Percentiles rank a stretch among this genome's conserved stretches.
Conservation (phyloP, 495 filamentous ascomycete genomes). For the Daldinia grandis region DNA sequence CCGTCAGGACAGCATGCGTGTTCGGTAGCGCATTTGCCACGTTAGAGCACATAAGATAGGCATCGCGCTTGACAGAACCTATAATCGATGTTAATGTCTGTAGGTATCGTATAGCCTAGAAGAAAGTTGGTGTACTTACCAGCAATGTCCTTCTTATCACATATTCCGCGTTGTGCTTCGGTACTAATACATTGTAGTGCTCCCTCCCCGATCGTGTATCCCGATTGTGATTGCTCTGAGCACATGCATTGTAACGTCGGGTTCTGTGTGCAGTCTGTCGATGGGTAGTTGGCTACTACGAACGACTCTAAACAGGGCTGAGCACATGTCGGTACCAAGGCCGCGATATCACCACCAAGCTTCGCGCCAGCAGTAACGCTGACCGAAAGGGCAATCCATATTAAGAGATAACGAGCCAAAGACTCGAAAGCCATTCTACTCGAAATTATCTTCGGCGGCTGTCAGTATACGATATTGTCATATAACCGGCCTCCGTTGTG, state of each 20-base stretch:
- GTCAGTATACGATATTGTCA: constrained; percentile 35
- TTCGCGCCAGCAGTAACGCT: constrained; percentile 42
- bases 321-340: constrained; percentile 70
- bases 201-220: constrained; percentile 75
- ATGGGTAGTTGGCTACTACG: constrained; percentile 65
- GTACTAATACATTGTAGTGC: constrained; percentile 69
- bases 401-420: constrained; percentile 43
- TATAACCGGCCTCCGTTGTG: constrained; percentile 33
- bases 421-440: constrained; percentile 57
- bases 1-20: constrained; percentile 69
- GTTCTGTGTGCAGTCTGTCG: constrained; percentile 55
- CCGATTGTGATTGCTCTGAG: constrained; percentile 62
- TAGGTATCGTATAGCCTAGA: neutral
- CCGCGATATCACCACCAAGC: constrained; percentile 54
- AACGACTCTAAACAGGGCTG: constrained; percentile 68
- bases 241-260: constrained; percentile 71
- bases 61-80: constrained; percentile 50
- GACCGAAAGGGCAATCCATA: constrained; percentile 48
- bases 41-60: constrained; percentile 67
- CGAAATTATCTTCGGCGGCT: constrained; percentile 49
- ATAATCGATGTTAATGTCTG: constrained; percentile 25
- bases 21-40: constrained; percentile 61
- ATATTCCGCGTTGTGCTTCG: constrained; percentile 52
- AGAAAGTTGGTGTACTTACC: constrained; percentile 45
- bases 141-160: constrained; percentile 46